Evolutionary conservation across 1,284 basidiomycete genomes (phyloP).

Genomic region (Sporisorium reilianum): DNA sequence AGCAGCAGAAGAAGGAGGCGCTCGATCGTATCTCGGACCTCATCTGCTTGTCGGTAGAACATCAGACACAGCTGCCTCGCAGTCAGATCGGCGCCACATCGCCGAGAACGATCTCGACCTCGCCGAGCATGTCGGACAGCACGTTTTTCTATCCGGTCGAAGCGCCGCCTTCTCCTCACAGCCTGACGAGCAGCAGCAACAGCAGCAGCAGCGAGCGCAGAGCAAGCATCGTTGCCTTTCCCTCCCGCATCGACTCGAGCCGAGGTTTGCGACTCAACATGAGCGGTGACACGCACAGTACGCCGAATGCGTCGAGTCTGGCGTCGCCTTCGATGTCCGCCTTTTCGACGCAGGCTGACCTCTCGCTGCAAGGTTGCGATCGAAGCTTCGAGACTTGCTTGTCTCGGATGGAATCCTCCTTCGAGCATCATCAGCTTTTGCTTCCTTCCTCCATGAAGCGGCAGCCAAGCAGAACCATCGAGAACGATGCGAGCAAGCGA

Average conservation of each 20-base stretch:
- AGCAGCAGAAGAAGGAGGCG: constrained; percentile 29
- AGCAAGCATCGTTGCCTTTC: constrained; percentile 20
- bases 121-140: constrained; percentile 18
- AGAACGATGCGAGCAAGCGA: constrained; percentile 12
- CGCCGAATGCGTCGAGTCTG: not conserved
- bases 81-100: constrained; percentile 13
- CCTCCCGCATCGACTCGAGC: not conserved
- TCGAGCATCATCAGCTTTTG: constrained; percentile 13
- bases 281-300: not conserved
- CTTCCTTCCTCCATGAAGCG: constrained; percentile 37
- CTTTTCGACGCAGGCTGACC: constrained; percentile 13
- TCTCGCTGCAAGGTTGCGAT: not conserved
- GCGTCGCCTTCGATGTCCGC: constrained; percentile 19
- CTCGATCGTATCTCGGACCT: constrained; percentile 37
- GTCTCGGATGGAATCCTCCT: too few species aligned
- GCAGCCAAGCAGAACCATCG: constrained; percentile 17
- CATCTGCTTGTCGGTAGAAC: constrained; percentile 32
- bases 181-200: constrained; percentile 4
- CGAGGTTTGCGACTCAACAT: not conserved
- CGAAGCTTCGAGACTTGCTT: not conserved
- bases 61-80: constrained; percentile 11
- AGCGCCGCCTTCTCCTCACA: constrained; percentile 19
- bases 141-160: constrained; percentile 31
- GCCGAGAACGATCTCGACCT: constrained; percentile 15
- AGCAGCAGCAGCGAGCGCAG: constrained; percentile 6